phyloP scores from a whole-genome alignment of 2,329 filamentous ascomycete species.

The Lachnellula occidentalis region DNA sequence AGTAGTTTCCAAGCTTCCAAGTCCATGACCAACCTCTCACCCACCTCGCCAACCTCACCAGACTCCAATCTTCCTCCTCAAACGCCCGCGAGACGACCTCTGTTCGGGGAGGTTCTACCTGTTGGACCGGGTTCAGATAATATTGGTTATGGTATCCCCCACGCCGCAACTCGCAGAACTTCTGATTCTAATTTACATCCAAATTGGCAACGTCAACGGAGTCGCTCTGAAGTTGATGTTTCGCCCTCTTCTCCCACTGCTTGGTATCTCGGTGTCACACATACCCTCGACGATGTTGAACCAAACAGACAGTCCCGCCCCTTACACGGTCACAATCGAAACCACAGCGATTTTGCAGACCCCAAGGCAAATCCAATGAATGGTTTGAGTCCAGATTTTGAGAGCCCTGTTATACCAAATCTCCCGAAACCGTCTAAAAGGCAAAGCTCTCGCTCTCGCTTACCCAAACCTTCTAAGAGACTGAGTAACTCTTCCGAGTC shows the following conservation, averaged over 20 bases:
- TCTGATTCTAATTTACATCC: slow-evolving; percentile 66
- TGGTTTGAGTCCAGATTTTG: slow-evolving; percentile 26
- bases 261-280: slow-evolving; percentile 51
- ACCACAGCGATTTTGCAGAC: slow-evolving; percentile 55
- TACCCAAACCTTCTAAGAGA: slow-evolving; percentile 25
- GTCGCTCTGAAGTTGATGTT: slow-evolving; percentile 48
- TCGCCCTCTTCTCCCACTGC: slow-evolving; percentile 62
- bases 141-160: slow-evolving; percentile 54
- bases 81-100: slow-evolving; percentile 42
- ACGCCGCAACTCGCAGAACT: slow-evolving; percentile 51
- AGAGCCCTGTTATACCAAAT: slow-evolving; percentile 10
- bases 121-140: slow-evolving; percentile 47
- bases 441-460: slow-evolving; percentile 17
- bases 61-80: slow-evolving; percentile 20
- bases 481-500: slow-evolving; percentile 39
- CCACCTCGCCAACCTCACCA: slow-evolving; percentile 21
- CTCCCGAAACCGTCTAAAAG: slow-evolving; percentile 1
- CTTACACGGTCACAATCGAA: slow-evolving; percentile 42
- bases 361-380: slow-evolving; percentile 27
- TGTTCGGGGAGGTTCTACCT: slow-evolving; percentile 73
- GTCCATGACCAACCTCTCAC: slow-evolving; percentile 40
- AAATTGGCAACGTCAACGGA: slow-evolving; percentile 43
- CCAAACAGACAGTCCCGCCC: slow-evolving; percentile 18
- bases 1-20: slow-evolving; percentile 36
- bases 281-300: slow-evolving; percentile 36